Evolutionary conservation across 1,139 yeast genomes (phyloP).

Genomic region (Debaryomyces sp.): DNA sequence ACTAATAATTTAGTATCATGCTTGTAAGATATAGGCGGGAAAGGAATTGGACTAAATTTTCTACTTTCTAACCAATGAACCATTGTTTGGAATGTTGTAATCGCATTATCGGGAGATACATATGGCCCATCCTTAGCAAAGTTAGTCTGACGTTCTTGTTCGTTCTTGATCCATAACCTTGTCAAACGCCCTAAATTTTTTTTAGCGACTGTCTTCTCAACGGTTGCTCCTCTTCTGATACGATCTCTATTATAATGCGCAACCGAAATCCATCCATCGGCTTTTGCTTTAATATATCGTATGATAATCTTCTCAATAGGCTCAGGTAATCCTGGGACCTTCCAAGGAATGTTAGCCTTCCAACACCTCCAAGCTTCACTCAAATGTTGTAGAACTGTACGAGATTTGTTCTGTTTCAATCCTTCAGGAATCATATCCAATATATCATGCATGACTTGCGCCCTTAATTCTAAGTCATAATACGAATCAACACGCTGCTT

Average conservation of each 20-base stretch:
- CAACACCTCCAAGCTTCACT: constrained; percentile 99
- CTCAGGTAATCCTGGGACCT: constrained; percentile 93
- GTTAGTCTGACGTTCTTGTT: constrained; percentile 83
- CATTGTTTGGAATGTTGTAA: constrained; percentile 80
- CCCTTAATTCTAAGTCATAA: constrained; percentile 89
- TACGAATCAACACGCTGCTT: constrained; percentile 95
- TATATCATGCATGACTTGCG: constrained; percentile 94
- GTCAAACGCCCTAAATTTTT: constrained; percentile 92
- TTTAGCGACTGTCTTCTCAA: constrained; percentile 91
- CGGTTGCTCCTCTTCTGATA: constrained; percentile 83
- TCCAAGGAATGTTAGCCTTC: constrained; percentile 99
- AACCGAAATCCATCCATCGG: constrained; percentile 95
- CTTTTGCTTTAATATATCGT: constrained; percentile 90
- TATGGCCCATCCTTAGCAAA: constrained; percentile 89
- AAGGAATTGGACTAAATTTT: constrained; percentile 84
- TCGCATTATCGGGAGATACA: constrained; percentile 85
- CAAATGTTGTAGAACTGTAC: constrained; percentile 86
- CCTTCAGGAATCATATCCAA: constrained; percentile 98
- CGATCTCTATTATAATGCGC: constrained; percentile 93
- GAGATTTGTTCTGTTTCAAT: constrained; percentile 81
- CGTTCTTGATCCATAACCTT: constrained; percentile 88
- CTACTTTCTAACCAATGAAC: constrained; percentile 92
- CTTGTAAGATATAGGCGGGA: constrained; percentile 90
- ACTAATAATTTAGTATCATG: constrained; percentile 91
- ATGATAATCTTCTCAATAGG: constrained; percentile 87